phyloP scores from a whole-genome alignment of 345 rosid genomes.

The Heritiera littoralis region DNA sequence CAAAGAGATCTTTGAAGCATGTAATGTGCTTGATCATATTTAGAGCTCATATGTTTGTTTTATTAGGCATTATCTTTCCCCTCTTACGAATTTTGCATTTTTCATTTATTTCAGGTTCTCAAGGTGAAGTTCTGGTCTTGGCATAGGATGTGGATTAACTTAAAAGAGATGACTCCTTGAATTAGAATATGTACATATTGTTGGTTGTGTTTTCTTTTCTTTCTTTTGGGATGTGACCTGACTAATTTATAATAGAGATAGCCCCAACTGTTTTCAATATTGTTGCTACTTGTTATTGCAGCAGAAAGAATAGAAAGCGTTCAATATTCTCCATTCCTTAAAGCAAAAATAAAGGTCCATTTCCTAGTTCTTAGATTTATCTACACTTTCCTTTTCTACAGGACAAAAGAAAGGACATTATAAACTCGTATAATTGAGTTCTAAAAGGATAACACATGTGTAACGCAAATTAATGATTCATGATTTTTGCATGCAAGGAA shows the following conservation, averaged over 20 bases:
- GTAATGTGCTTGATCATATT: slow-evolving; percentile 27
- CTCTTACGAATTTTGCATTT: not conserved
- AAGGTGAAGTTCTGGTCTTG: slow-evolving; percentile 44
- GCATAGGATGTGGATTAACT: slow-evolving; percentile 24
- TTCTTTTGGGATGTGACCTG: not conserved
- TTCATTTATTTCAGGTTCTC: slow-evolving; percentile 42
- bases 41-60: not conserved
- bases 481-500: no score
- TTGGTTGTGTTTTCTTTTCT: not conserved
- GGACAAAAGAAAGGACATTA: no score
- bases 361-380: no score
- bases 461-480: no score
- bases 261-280: not conserved
- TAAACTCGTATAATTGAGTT: no score
- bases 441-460: no score
- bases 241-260: not conserved
- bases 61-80: not conserved
- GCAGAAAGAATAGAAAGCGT: not conserved
- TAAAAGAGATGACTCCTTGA: slow-evolving; percentile 16
- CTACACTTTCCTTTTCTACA: no score
- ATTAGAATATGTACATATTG: slow-evolving; percentile 33
- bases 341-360: no score
- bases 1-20: slow-evolving; percentile 53
- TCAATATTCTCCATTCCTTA: not conserved
- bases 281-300: not conserved